Evolutionary conservation across 768 basidiomycete genomes (phyloP), one percentile per base, ranked within the genome.

Genomic region (Agaricus sinodeliciosus): DNA sequence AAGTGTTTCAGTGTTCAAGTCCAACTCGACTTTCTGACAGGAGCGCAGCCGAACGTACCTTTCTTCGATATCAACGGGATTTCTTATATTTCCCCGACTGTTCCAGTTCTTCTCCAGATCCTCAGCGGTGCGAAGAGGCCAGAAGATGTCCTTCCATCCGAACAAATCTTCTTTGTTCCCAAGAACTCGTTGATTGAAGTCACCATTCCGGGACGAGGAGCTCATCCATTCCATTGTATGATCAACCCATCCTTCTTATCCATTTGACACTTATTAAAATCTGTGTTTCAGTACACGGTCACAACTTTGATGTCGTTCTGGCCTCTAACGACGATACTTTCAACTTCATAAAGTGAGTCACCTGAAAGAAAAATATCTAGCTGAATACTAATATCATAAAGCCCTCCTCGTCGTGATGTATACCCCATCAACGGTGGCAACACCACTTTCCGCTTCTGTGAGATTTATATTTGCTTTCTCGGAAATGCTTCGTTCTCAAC

Each of bases 271-370:
- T 36, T 9, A 27, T 16, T 42, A 2, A 19, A 2, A 5, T 26
- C 25, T 11, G n/a, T 26, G 22, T 26, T 41, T 46, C 31, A 51
- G 50, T 64, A 26, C 63, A 64, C 57, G 66, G 66, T 0, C 66
- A 67, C 34, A 61, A 58, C 8, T 67, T 67, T 49, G 61, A 62
- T 35, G 45, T 67, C 13, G 56, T 67, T 7, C 59, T 46, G 11
- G 40, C 50, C 3, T 41, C 55, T 13, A 48, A 51, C 11, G 51
- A 43, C 16, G 34, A 25, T 22, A 31, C n/a, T 9, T 52, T 51
- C 49, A 56, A 56, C 41, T 56, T 42, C 39, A 39, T 25, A n/a
- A 57, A 57, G 50, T 51, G 35, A 36, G 50, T 26, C 9, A 26
- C 19, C 31, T 8, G 8, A 31, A 31, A 31, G 31, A 11, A 31